Evolutionary conservation across 176 grass and related monocot genomes (phyloP).

Genomic region (Alopecurus myosuroides): DNA sequence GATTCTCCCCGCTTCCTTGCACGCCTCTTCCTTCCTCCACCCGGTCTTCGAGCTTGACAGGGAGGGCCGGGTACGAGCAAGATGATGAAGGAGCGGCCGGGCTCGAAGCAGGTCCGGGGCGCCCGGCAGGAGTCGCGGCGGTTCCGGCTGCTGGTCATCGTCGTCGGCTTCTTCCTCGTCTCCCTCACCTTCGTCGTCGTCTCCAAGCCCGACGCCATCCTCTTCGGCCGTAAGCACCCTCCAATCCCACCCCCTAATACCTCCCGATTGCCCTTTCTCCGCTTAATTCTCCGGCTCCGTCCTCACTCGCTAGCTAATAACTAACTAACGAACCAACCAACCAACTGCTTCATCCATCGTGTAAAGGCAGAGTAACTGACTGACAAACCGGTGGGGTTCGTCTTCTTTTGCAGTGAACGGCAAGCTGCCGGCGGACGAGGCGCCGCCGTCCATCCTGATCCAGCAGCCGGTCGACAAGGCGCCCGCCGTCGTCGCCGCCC

Average conservation of each 20-base stretch:
- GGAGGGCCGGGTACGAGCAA: too few relatives aligned
- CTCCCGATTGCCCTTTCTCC: neutral
- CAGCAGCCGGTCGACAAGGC: conserved; percentile 19
- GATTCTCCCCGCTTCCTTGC: neutral
- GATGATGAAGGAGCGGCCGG: conserved; percentile 67
- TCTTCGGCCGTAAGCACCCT: conserved; percentile 37
- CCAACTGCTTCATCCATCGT: neutral
- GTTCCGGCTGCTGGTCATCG: conserved; percentile 54
- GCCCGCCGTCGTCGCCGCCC: neutral
- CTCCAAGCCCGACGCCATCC: conserved; percentile 68
- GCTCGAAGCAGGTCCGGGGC: conserved; percentile 44
- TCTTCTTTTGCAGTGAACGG: conserved; percentile 37
- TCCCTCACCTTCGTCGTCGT: conserved; percentile 76
- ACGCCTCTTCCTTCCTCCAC: neutral
- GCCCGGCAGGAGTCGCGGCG: conserved; percentile 60
- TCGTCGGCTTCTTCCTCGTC: conserved; percentile 72
- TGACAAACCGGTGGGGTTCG: neutral
- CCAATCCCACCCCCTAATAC: neutral
- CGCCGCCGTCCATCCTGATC: conserved; percentile 41
- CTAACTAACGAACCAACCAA: neutral
- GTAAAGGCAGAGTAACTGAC: neutral
- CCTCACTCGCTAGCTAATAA: neutral
- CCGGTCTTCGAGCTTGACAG: neutral
- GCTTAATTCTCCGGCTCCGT: neutral
- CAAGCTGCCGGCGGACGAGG: conserved; percentile 47